phyloP scores from a whole-genome alignment of 2,329 filamentous ascomycete species.

The Sarocladiaceae sp. region DNA sequence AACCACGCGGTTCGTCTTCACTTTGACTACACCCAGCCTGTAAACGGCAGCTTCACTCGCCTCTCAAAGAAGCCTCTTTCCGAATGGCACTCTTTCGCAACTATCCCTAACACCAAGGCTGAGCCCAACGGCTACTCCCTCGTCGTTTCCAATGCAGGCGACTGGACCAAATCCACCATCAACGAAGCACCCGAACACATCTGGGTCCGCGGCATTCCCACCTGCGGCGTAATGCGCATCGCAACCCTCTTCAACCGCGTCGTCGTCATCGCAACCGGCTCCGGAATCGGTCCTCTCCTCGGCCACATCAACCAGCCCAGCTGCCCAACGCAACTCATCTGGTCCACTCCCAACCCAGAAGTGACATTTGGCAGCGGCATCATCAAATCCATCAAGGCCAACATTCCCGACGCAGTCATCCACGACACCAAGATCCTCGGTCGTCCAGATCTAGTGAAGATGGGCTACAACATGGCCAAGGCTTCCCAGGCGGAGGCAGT shows the following conservation, averaged over 20 bases:
- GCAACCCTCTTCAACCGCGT: constrained; percentile 62
- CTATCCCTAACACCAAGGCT: constrained; percentile 54
- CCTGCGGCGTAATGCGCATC: constrained; percentile 63
- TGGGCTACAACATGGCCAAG: constrained; percentile 49
- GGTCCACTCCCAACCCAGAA: constrained; percentile 60
- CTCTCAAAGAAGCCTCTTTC: constrained; percentile 59
- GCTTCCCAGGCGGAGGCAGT: constrained; percentile 63
- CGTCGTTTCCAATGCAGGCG: constrained; percentile 68
- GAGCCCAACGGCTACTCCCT: constrained; percentile 53
- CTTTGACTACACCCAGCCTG: constrained; percentile 59
- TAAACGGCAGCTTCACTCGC: constrained; percentile 42
- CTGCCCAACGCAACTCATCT: constrained; percentile 57
- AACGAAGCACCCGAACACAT: constrained; percentile 54
- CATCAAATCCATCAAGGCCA: constrained; percentile 47
- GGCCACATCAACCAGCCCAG: constrained; percentile 50
- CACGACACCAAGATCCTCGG: constrained; percentile 60
- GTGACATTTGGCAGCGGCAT: constrained; percentile 59
- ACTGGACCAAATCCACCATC: constrained; percentile 68
- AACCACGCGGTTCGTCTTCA: constrained; percentile 68
- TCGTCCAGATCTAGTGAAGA: constrained; percentile 51
- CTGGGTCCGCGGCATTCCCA: constrained; percentile 65
- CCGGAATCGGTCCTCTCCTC: constrained; percentile 67
- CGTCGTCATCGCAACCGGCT: constrained; percentile 67
- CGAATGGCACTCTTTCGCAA: constrained; percentile 76
- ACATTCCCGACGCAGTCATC: constrained; percentile 60